Evolutionary conservation across 768 basidiomycete species (phyloP).

Genomic region (Suillus placidus): DNA sequence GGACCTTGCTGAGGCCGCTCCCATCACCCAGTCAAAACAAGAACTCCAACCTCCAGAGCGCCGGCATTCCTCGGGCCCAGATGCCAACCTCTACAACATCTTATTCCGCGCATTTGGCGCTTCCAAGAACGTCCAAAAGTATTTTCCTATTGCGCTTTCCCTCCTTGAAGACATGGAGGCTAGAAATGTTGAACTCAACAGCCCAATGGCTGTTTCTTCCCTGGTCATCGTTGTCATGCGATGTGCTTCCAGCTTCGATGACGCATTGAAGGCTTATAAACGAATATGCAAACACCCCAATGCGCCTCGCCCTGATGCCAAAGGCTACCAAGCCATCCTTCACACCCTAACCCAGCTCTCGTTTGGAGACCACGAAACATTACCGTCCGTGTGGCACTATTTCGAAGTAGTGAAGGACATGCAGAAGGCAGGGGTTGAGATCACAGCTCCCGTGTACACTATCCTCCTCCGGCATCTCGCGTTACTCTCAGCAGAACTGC

Average conservation of each 20-base stretch:
- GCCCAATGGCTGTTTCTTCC: slow-evolving; percentile 49
- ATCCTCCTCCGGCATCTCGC: slow-evolving; percentile 63
- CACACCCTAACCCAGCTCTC: slow-evolving; percentile 62
- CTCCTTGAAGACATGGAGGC: slow-evolving; percentile 70
- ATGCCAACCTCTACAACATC: slow-evolving; percentile 55
- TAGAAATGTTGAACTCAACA: slow-evolving; percentile 47
- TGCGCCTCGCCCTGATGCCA: slow-evolving; percentile 47
- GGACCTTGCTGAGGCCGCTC: slow-evolving; percentile 43
- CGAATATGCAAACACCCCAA: slow-evolving; percentile 33
- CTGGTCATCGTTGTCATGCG: slow-evolving; percentile 71
- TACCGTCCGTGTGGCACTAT: slow-evolving; percentile 54
- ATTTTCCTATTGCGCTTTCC: slow-evolving; percentile 47
- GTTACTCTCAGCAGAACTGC: slow-evolving; percentile 40
- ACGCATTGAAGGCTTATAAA: slow-evolving; percentile 67
- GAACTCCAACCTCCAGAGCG: slow-evolving; percentile 19
- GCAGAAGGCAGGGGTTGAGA: slow-evolving; percentile 60
- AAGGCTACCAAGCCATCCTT: slow-evolving; percentile 66
- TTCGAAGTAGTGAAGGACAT: slow-evolving; percentile 83
- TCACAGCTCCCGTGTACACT: slow-evolving; percentile 65
- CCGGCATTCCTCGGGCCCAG: slow-evolving; percentile 46
- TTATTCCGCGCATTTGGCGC: slow-evolving; percentile 51
- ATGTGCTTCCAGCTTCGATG: slow-evolving; percentile 50
- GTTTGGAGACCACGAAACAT: slow-evolving; percentile 44
- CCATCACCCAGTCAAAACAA: slow-evolving; percentile 23
- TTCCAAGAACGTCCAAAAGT: slow-evolving; percentile 49